Base-by-base conservation (phyloP, 495 filamentous ascomycete genomes). In the Penicillium egyptiacum region DNA sequence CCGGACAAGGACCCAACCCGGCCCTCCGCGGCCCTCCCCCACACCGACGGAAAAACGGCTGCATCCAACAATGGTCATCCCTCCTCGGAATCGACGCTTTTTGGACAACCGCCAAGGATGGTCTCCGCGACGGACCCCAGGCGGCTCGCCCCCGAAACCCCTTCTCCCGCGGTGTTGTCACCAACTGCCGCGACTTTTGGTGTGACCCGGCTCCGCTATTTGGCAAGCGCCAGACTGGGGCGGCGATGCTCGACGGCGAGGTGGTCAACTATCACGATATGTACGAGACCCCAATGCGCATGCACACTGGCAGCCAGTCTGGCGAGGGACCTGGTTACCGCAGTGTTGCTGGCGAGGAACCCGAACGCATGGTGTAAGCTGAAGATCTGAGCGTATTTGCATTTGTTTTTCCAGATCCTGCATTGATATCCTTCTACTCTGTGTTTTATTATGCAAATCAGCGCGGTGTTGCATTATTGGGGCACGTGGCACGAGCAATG, bases 151-250 rank as follows among this genome's bases (percentile, higher is more conserved):
- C 83, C 53, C 75, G 78, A 30, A 98, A 98, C 63, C 91, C 90
- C 0, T 98, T 91, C 70, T 92, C 88, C 30, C 81, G 83, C 35
- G 94, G 95, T 17, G 69, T 90, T 16, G 58, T 93, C 26, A 85
- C 84, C 31, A 98, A 98, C 61, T 98, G 93, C 66, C 91, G 85
- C 55, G 94, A 98, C 71, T 98, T 98, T 71, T 98, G 91, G 90
- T 91, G 89, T 63, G 94, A 97, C 66, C 83, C 89, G 0, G 84
- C 87, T 17, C 92, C 94, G 8, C 64, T 95, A 30, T 91, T 97
- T 72, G 85, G 89, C 35, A 80, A 79, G 54, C 82, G 89, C 30
- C 82, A 88, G 58, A 85, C 82, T 52, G 92, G 92, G 5, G 78
- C 82, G 25, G 90, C 85, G 2, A 78, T 91, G 73, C 72, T 98